These are phyloP conservation scores for Silybum marianum DNA, from an alignment of 129 eudicot species.

Conservation along the genomic window DNA sequence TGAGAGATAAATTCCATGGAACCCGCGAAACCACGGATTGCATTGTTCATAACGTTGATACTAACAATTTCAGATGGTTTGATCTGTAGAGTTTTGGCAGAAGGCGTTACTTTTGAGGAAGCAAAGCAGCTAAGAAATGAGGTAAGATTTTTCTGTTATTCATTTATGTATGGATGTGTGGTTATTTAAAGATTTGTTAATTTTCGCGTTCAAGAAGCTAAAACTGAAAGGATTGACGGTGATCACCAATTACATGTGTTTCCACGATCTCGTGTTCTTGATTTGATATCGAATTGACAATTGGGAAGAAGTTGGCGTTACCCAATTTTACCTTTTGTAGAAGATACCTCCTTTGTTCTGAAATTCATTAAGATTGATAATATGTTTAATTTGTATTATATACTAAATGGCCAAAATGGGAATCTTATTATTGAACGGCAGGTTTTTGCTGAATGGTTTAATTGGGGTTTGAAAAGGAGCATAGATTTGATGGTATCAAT, in stretches of 20 bases:
- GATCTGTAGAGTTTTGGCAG: constrained; percentile 39
- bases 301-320: not conserved
- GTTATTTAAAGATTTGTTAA: constrained; percentile 13
- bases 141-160: constrained; percentile 36
- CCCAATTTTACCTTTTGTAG: not conserved
- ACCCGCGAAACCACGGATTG: constrained; percentile 28
- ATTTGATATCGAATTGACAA: not conserved
- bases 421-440: not conserved
- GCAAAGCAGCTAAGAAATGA: constrained; percentile 86
- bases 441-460: constrained; percentile 4
- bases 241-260: not conserved
- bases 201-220: not conserved
- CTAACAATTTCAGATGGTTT: constrained; percentile 24
- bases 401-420: not conserved
- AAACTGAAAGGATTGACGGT: not conserved
- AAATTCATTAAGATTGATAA: not conserved
- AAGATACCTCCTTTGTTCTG: constrained; percentile 9
- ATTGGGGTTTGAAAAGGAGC: constrained; percentile 2
- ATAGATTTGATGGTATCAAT: not conserved
- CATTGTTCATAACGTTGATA: constrained; percentile 21
- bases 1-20: constrained; percentile 26
- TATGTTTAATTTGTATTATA: not conserved
- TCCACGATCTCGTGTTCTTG: not conserved
- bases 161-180: not conserved
- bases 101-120: constrained; percentile 79